Evolutionary conservation across 1,139 yeast genomes (phyloP).

Genomic region (Suhomyces kunorum): DNA sequence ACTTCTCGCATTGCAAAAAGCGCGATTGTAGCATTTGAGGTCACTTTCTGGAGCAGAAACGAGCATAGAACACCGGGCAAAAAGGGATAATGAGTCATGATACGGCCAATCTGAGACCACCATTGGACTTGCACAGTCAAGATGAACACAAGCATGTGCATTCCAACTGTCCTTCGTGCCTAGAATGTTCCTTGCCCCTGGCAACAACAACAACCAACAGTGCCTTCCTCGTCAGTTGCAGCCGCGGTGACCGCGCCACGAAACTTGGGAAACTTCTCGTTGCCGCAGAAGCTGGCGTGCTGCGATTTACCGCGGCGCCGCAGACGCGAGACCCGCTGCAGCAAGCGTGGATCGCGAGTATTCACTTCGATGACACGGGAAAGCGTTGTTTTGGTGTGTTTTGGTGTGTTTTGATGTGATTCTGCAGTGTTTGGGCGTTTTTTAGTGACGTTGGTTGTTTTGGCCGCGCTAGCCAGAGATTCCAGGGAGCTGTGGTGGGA

Average conservation of each 20-base stretch:
- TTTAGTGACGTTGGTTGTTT: too few species aligned
- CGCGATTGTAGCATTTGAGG: neutral
- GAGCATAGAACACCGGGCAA: too few species aligned
- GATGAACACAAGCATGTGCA: too few species aligned
- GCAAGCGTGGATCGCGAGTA: neutral
- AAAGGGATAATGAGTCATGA: too few species aligned
- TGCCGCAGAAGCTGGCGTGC: constrained; percentile 2
- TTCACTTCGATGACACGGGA: neutral
- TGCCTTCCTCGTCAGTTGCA: constrained; percentile 1
- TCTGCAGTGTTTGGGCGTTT: neutral
- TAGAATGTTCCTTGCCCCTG: too few species aligned
- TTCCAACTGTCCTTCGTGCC: neutral
- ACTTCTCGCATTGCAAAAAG: neutral
- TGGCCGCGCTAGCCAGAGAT: too few species aligned
- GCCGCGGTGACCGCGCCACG: constrained; percentile 2
- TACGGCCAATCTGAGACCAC: too few species aligned
- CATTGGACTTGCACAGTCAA: neutral
- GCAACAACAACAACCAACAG: too few species aligned
- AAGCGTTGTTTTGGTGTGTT: neutral
- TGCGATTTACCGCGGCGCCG: neutral
- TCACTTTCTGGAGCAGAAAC: neutral
- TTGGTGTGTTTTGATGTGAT: too few species aligned
- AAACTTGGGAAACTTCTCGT: neutral
- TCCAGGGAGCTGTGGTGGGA: too few species aligned
- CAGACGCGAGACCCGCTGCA: neutral